Conservation (phyloP, 805 yeast species). For the Ogataea neopini region DNA sequence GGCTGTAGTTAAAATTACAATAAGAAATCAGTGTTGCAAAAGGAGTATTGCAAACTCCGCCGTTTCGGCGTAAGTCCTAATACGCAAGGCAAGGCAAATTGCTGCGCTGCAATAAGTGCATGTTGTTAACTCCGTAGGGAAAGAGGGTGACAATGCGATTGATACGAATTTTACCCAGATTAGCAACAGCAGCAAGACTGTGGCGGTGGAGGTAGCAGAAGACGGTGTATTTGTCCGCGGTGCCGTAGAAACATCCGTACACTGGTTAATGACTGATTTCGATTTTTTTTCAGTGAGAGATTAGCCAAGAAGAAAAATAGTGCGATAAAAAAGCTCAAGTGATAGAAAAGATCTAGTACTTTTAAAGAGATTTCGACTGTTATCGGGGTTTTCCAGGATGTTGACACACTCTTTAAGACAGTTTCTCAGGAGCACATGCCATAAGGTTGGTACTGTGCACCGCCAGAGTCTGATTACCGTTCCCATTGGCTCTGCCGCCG, state of each 20-base stretch:
- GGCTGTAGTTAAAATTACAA: background rate
- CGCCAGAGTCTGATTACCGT: background rate
- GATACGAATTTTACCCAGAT: background rate
- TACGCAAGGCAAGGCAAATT: background rate
- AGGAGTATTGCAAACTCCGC: background rate
- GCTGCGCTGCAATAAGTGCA: background rate
- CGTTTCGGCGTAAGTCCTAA: background rate
- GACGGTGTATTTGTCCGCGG: too few species aligned
- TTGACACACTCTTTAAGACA: background rate
- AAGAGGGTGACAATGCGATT: background rate
- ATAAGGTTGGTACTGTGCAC: background rate
- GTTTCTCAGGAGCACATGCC: background rate
- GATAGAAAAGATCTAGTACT: background rate
- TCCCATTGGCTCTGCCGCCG: background rate
- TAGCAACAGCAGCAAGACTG: too few species aligned
- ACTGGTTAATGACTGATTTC: background rate
- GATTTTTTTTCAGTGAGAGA: background rate
- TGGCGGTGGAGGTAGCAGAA: background rate
- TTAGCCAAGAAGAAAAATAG: background rate
- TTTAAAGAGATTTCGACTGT: background rate
- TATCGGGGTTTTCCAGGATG: background rate
- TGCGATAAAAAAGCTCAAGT: constrained; percentile 1
- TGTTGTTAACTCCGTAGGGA: background rate
- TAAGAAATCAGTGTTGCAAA: background rate
- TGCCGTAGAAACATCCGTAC: background rate